Conservation (phyloP, 2,329 filamentous ascomycete genomes). For the Cladophialophora immunda region DNA sequence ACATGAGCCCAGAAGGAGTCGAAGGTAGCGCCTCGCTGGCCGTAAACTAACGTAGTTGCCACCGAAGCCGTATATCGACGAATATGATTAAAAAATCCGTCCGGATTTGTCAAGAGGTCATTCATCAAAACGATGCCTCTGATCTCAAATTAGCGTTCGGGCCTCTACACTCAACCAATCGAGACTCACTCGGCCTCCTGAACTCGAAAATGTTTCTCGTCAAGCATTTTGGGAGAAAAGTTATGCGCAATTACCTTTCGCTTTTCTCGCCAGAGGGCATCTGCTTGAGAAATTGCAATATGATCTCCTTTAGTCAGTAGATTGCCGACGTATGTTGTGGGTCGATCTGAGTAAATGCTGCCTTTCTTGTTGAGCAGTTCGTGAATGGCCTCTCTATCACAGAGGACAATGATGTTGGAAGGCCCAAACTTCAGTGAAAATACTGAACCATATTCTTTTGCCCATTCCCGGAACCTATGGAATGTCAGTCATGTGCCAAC, state of each 20-base stretch:
- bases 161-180: conserved; percentile 17
- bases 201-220: conserved; percentile 21
- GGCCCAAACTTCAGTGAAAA: conserved; percentile 54
- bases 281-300: conserved; percentile 25
- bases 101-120: conserved; percentile 27
- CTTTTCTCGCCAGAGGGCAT: conserved; percentile 23
- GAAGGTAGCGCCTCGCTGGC: conserved; percentile 22
- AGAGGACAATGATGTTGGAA: conserved; percentile 41
- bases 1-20: conserved; percentile 27
- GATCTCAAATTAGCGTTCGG: conserved; percentile 32
- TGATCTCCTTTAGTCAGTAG: conserved; percentile 26
- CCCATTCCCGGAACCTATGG: conserved; percentile 27
- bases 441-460: conserved; percentile 49
- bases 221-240: conserved; percentile 28
- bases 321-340: conserved; percentile 14
- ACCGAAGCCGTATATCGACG: conserved; percentile 35
- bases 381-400: conserved; percentile 19
- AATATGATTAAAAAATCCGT: conserved; percentile 31
- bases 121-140: conserved; percentile 14
- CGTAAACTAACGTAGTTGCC: conserved; percentile 34
- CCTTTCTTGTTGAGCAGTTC: conserved; percentile 24
- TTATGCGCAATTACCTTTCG: conserved; percentile 46
- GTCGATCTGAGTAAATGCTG: conserved; percentile 19
- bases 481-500: too few relatives aligned
- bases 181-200: conserved; percentile 24